Evolutionary conservation across 768 basidiomycete genomes (phyloP).

Genomic region (Guyanaporus albipodus): DNA sequence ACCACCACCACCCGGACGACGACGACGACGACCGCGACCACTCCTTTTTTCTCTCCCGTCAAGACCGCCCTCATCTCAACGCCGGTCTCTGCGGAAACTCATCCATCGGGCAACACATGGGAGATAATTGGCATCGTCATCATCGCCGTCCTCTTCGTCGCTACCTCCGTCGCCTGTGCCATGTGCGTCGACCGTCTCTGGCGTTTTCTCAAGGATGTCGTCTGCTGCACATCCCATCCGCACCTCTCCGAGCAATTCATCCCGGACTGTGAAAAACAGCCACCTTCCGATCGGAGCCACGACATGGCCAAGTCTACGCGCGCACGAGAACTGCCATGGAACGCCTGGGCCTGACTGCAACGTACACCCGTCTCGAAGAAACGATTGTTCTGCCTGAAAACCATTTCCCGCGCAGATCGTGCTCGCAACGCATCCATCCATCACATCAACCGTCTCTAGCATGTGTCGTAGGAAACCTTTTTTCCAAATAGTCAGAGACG

Average conservation of each 20-base stretch:
- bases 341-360: constrained; percentile 14
- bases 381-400: constrained; percentile 5
- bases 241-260: constrained; percentile 51
- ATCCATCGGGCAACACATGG: constrained; percentile 50
- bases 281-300: background rate
- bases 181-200: constrained; percentile 74
- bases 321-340: constrained; percentile 27
- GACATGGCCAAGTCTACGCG: background rate
- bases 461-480: constrained; percentile 28
- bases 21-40: too few species aligned
- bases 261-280: constrained; percentile 57
- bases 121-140: constrained; percentile 67
- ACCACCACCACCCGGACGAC: background rate
- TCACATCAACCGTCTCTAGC: background rate
- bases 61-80: background rate
- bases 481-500: constrained; percentile 51
- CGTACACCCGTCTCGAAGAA: constrained; percentile 22
- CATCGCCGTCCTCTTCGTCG: constrained; percentile 58
- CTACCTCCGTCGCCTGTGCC: constrained; percentile 48
- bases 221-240: constrained; percentile 37
- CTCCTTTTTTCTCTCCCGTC: too few species aligned
- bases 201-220: constrained; percentile 51
- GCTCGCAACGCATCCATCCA: constrained; percentile 4
- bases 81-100: constrained; percentile 6
- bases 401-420: constrained; percentile 10